Base-by-base conservation (phyloP, 495 filamentous ascomycete genomes). In the Sabuloglossum arenarium region DNA sequence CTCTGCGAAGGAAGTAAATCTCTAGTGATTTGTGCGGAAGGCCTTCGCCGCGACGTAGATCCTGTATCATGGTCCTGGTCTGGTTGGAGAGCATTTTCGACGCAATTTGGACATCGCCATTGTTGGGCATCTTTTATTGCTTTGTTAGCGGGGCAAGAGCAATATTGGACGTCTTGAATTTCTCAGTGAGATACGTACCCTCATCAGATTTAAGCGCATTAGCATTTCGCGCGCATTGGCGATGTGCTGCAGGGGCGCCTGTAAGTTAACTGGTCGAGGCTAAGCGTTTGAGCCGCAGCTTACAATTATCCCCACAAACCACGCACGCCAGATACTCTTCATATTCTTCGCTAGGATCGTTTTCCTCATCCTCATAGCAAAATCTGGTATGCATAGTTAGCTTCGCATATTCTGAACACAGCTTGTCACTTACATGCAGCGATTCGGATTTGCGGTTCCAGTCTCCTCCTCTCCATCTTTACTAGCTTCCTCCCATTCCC, bases 241-340 rank as follows among this genome's bases (percentile, higher is more conserved):
- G 80, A 75, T 97, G 90, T 57, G 90, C 90, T 88, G 69, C 67
- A 70, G 61, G 63, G 62, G 47, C 47, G 8, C 6, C 34, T 3
- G 47, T 51, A 28, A 51, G 47, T 27, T 8, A 19, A 27, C 24
- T 51, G 28, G 28, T 25, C 6, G 21, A 14, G 6, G 5, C 23
- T 51, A 51, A 30, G 47, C 9, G 14, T 51, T 30, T 27, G 3
- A 51, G 47, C 47, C 47, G 47, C 28, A 6, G 82, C 87, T 67
- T 70, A 97, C 90, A 84, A 71, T 94, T 86, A 67, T 94, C 85
- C 54, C 80, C 84, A 68, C 91, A 97, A 58, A 81, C 76, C 57
- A 68, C 70, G 66, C 90, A 96, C 55, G 83, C 71, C 43, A 97
- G 71, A 64, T 83, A 88, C 57, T 84, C 74, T 68, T 97, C 91